These are phyloP conservation scores for Talaromyces wortmannii DNA, from an alignment of 495 filamentous ascomycete genomes.

Conservation along the genomic window DNA sequence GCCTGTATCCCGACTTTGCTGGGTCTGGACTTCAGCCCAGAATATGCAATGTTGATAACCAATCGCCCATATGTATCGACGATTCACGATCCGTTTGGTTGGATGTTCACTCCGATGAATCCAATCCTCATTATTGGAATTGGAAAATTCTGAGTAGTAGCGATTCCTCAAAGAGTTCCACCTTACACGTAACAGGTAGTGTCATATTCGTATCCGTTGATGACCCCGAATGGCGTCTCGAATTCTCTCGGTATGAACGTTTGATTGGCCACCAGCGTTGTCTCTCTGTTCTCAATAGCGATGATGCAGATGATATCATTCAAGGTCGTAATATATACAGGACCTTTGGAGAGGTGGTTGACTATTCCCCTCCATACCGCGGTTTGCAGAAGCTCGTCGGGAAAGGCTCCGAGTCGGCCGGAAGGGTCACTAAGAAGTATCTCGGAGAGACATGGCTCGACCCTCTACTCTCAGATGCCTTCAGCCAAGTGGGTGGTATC, in stretches of 20 bases:
- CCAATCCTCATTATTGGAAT: conserved; percentile 15
- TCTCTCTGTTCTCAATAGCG: conserved; percentile 23
- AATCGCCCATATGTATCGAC: conserved; percentile 33
- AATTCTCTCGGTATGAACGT: conserved; percentile 39
- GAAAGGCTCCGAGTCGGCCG: conserved; percentile 32
- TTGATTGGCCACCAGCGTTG: conserved; percentile 32
- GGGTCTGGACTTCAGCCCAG: conserved; percentile 17
- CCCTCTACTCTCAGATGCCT: conserved; percentile 24
- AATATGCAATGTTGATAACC: conserved; percentile 28
- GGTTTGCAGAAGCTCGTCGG: conserved; percentile 42
- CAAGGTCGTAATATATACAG: conserved; percentile 43
- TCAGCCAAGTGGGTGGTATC: conserved; percentile 46
- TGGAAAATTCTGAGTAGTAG: conserved; percentile 12
- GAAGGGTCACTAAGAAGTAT: conserved; percentile 31
- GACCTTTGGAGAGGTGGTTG: conserved; percentile 37
- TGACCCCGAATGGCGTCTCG: conserved; percentile 14
- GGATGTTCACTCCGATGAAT: conserved; percentile 15
- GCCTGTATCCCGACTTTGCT: conserved; percentile 23
- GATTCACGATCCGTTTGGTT: conserved; percentile 28
- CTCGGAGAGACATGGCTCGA: conserved; percentile 31
- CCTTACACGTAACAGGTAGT: conserved; percentile 20
- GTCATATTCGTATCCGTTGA: conserved; percentile 19
- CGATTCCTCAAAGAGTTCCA: conserved; percentile 2
- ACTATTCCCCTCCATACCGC: conserved; percentile 38
- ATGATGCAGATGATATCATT: conserved; percentile 38